Evolutionary conservation across 345 rosid species (phyloP).

Genomic region (Melaleuca alternifolia): DNA sequence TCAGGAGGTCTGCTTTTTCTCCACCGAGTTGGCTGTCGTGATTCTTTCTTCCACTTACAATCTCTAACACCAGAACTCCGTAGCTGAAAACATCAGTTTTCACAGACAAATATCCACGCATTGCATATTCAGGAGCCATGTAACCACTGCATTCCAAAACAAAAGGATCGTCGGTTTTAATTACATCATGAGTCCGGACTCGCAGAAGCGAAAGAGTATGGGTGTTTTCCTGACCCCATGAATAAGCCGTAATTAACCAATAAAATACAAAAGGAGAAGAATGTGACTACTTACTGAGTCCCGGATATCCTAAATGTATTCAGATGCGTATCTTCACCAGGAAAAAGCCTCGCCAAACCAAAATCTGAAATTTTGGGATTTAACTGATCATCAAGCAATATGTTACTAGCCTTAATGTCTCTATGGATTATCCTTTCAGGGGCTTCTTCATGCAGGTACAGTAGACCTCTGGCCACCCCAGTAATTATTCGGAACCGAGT

Average conservation of each 20-base stretch:
- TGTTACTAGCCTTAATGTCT: slow-evolving; percentile 71
- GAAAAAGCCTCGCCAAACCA: slow-evolving; percentile 77
- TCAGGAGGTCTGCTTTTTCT: slow-evolving; percentile 62
- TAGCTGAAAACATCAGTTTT: slow-evolving; percentile 83
- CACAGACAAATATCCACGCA: slow-evolving; percentile 74
- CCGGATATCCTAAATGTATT: slow-evolving; percentile 72
- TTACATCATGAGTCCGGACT: neutral
- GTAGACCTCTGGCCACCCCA: slow-evolving; percentile 72
- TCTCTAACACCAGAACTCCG: slow-evolving; percentile 76
- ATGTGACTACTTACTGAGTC: slow-evolving; percentile 57
- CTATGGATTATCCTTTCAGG: slow-evolving; percentile 71
- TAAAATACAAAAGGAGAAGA: neutral
- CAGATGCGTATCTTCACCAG: slow-evolving; percentile 74
- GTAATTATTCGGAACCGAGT: slow-evolving; percentile 39
- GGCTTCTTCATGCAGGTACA: slow-evolving; percentile 78
- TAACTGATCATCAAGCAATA: slow-evolving; percentile 51
- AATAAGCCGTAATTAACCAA: neutral
- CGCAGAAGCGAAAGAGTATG: neutral
- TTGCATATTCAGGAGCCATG: slow-evolving; percentile 92
- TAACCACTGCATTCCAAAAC: slow-evolving; percentile 53
- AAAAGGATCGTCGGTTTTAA: neutral
- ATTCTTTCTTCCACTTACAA: slow-evolving; percentile 83
- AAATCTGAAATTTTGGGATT: slow-evolving; percentile 85
- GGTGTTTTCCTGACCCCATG: neutral
- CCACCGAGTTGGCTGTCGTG: slow-evolving; percentile 25